phyloP scores from a whole-genome alignment of 169 alveolate genomes.

The Theileria parva region DNA sequence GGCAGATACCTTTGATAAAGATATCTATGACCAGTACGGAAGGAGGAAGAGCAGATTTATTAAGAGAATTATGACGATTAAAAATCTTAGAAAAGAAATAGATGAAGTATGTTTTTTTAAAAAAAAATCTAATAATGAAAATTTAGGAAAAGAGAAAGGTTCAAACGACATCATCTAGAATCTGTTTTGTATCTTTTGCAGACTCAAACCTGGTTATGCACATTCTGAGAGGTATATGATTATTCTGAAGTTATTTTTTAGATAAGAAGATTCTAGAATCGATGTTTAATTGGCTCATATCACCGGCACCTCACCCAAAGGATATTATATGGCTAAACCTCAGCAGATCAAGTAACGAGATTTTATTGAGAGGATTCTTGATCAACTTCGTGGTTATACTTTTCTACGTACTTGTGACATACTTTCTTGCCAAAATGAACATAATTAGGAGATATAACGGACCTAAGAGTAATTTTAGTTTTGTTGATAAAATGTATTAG shows the following conservation, averaged over 20 bases:
- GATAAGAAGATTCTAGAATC: constrained; percentile 55
- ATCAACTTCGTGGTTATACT: constrained; percentile 22
- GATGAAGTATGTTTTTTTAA: constrained; percentile 25
- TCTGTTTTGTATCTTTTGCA: constrained; percentile 65
- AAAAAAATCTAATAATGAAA: background rate
- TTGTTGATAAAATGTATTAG: background rate
- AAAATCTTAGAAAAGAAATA: constrained; percentile 38
- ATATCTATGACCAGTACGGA: constrained; percentile 21
- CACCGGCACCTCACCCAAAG: constrained; percentile 71
- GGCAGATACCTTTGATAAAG: constrained; percentile 10
- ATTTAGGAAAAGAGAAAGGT: constrained; percentile 26
- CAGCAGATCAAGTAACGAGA: constrained; percentile 27
- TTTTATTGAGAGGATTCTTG: constrained; percentile 27
- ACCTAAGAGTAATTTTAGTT: background rate
- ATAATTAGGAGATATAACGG: constrained; percentile 31
- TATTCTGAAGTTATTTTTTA: background rate
- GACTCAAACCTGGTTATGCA: constrained; percentile 65
- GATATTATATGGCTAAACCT: constrained; percentile 61
- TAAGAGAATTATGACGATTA: constrained; percentile 22
- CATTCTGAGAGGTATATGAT: constrained; percentile 33
- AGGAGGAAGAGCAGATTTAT: constrained; percentile 7
- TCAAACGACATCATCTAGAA: constrained; percentile 38
- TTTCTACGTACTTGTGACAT: constrained; percentile 53
- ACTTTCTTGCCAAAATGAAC: constrained; percentile 45
- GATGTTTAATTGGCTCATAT: constrained; percentile 56